Conservation (phyloP, 1,139 yeast species). For the Pichia sp. region DNA sequence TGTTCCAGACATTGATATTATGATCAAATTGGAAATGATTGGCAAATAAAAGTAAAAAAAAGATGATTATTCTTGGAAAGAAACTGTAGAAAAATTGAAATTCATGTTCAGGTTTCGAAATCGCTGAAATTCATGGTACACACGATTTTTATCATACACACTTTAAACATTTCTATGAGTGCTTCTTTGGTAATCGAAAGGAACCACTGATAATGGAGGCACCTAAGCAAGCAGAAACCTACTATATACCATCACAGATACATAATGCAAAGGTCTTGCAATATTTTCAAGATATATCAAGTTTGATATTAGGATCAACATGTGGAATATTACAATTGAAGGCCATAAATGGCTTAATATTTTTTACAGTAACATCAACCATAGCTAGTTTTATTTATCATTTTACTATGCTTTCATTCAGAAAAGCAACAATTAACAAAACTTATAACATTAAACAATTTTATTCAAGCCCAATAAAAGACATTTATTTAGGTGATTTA, state of each 20-base stretch:
- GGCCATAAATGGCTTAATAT: constrained; percentile 53
- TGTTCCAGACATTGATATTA: not conserved
- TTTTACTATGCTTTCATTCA: constrained; percentile 38
- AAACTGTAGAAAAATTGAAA: not conserved
- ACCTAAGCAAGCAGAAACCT: not conserved
- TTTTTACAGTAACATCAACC: constrained; percentile 47
- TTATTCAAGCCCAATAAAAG: constrained; percentile 49
- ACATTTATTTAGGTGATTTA: constrained; percentile 50
- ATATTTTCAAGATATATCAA: constrained; percentile 44
- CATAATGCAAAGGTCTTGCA: constrained; percentile 19
- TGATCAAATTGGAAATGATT: not conserved
- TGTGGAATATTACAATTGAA: constrained; percentile 71
- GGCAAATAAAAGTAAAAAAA: not conserved
- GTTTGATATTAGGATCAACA: constrained; percentile 60
- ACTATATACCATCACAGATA: constrained; percentile 5
- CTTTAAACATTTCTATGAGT: too few species aligned
- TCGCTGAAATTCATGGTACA: not conserved
- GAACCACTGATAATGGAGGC: not conserved
- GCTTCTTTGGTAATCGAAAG: too few species aligned
- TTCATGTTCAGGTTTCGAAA: not conserved
- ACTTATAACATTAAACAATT: constrained; percentile 27
- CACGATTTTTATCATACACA: too few species aligned
- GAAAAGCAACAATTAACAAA: constrained; percentile 8
- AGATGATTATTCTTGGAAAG: not conserved
- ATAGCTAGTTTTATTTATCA: constrained; percentile 40